Conservation (phyloP, 208 protist species). For the Trypanosoma cruzi region DNA sequence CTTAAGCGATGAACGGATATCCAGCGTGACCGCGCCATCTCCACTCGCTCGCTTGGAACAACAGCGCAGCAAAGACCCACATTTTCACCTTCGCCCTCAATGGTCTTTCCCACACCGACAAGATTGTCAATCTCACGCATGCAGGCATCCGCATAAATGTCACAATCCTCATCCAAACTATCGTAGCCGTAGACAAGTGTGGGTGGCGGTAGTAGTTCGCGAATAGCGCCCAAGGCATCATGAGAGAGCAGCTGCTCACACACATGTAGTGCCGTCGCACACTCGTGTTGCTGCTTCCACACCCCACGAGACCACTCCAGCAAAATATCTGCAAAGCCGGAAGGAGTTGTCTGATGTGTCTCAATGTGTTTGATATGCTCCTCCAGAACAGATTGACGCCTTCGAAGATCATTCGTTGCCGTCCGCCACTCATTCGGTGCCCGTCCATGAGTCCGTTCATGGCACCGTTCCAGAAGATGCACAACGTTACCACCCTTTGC, state of each 20-base stretch:
- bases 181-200: not conserved
- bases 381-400: conserved; percentile 33
- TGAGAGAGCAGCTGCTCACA: conserved; percentile 24
- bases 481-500: conserved; percentile 32
- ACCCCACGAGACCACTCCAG: conserved; percentile 34
- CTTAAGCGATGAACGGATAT: not conserved
- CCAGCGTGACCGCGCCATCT: conserved; percentile 6
- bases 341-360: conserved; percentile 21
- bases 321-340: conserved; percentile 22
- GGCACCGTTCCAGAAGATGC: conserved; percentile 47
- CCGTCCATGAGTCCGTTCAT: conserved; percentile 32
- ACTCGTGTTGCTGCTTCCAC: conserved; percentile 48
- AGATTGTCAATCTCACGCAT: conserved; percentile 18
- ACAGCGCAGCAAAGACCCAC: conserved; percentile 26
- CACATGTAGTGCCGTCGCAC: conserved; percentile 21
- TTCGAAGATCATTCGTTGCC: conserved; percentile 37
- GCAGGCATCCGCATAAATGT: not conserved
- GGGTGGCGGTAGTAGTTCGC: not conserved
- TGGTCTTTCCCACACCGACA: not conserved
- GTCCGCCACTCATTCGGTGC: conserved; percentile 49
- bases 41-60: conserved; percentile 9
- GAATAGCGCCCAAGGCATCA: conserved; percentile 4
- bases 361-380: conserved; percentile 32
- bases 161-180: not conserved
- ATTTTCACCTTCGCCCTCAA: conserved; percentile 22